Evolutionary conservation across 371 early-diverging fungal species (phyloP).

Genomic region (Mucor velutinosus): DNA sequence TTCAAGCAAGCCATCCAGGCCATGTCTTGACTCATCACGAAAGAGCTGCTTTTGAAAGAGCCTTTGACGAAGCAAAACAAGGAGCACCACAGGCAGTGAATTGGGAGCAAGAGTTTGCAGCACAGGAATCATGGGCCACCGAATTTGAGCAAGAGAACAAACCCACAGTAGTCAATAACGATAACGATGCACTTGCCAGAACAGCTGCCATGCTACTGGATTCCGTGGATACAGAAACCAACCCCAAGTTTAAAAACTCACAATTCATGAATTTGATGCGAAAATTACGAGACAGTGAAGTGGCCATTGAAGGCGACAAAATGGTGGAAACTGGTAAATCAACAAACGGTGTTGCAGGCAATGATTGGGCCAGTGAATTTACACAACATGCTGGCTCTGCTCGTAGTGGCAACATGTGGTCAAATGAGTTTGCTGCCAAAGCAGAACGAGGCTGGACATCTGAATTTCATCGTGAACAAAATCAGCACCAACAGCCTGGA

Average conservation of each 20-base stretch:
- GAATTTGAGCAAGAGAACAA: slow-evolving; percentile 47
- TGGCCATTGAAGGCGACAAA: slow-evolving; percentile 82
- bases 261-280: slow-evolving; percentile 91
- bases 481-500: slow-evolving; percentile 22
- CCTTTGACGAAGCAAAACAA: slow-evolving; percentile 70
- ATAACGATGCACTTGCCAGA: slow-evolving; percentile 73
- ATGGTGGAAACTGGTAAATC: slow-evolving; percentile 61
- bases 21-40: slow-evolving; percentile 14
- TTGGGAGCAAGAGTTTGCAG: slow-evolving; percentile 60
- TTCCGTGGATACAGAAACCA: slow-evolving; percentile 70
- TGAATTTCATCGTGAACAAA: slow-evolving; percentile 50
- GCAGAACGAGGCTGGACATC: slow-evolving; percentile 40
- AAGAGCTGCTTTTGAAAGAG: slow-evolving; percentile 65
- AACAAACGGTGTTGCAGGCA: slow-evolving; percentile 8
- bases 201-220: slow-evolving; percentile 86
- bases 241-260: slow-evolving; percentile 92
- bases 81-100: slow-evolving; percentile 21
- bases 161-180: slow-evolving; percentile 24
- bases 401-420: slow-evolving; percentile 27
- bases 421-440: slow-evolving; percentile 34
- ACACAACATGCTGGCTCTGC: slow-evolving; percentile 18
- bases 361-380: slow-evolving; percentile 63
- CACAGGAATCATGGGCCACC: slow-evolving; percentile 55
- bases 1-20: slow-evolving; percentile 19
- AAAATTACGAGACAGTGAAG: slow-evolving; percentile 83